These are phyloP conservation scores for Paxillus ammoniavirescens DNA, from an alignment of 768 basidiomycete genomes.

Conservation along the genomic window DNA sequence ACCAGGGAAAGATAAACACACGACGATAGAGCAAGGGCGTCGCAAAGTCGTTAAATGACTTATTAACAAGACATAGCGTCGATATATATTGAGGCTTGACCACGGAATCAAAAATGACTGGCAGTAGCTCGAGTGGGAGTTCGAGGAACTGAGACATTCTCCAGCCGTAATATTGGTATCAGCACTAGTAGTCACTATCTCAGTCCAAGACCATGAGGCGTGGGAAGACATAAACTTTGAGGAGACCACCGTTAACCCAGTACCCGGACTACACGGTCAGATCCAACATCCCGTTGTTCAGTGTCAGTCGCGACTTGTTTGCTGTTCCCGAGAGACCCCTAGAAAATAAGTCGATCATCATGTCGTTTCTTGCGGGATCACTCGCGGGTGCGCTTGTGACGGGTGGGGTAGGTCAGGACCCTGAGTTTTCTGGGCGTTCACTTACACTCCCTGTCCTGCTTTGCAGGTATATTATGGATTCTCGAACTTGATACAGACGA, in stretches of 20 bases:
- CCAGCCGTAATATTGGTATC: too few species aligned
- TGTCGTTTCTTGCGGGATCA: conserved; percentile 65
- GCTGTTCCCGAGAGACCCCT: too few species aligned
- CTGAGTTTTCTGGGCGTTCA: not conserved
- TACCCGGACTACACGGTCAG: not conserved
- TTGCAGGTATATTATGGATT: conserved; percentile 68
- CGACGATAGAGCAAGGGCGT: conserved; percentile 53
- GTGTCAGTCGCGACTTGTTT: not conserved
- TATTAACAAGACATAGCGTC: conserved; percentile 54
- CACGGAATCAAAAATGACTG: conserved; percentile 51
- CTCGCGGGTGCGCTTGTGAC: conserved; percentile 68
- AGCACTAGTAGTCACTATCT: too few species aligned
- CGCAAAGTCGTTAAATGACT: conserved; percentile 51
- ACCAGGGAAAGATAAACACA: conserved; percentile 68
- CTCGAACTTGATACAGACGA: conserved; percentile 59
- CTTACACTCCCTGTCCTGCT: not conserved
- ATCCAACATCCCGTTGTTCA: not conserved
- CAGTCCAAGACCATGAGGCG: too few species aligned
- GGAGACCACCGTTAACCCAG: too few species aligned
- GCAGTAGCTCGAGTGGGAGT: conserved; percentile 66
- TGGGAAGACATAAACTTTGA: too few species aligned
- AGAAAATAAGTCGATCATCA: conserved; percentile 17
- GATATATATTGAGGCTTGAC: conserved; percentile 52
- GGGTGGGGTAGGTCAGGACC: conserved; percentile 48
- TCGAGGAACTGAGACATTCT: conserved; percentile 47